Conservation (phyloP, 495 filamentous ascomycete genomes). For the Aspergillus wentii region DNA sequence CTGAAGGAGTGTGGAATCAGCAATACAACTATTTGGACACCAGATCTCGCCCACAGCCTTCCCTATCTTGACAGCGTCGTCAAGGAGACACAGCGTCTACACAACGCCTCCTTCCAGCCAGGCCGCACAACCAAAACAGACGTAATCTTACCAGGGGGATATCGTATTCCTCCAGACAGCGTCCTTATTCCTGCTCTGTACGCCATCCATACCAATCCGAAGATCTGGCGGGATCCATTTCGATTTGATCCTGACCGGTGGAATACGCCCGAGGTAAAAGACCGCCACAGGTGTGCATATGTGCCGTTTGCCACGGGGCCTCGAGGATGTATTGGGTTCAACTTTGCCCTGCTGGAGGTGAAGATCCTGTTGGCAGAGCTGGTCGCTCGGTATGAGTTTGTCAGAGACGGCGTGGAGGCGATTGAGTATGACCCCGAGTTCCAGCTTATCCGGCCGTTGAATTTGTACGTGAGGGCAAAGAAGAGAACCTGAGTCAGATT, state of each 20-base stretch:
- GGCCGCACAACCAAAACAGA: conserved; percentile 47
- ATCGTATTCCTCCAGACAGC: conserved; percentile 36
- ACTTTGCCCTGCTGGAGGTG: conserved; percentile 52
- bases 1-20: conserved; percentile 39
- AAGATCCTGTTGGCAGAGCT: conserved; percentile 47
- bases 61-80: conserved; percentile 48
- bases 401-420: conserved; percentile 28
- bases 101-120: conserved; percentile 54
- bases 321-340: conserved; percentile 52
- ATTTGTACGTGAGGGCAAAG: conserved; percentile 47
- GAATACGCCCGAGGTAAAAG: conserved; percentile 42
- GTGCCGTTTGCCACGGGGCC: conserved; percentile 48
- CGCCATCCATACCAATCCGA: conserved; percentile 48
- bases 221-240: conserved; percentile 43
- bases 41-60: conserved; percentile 38
- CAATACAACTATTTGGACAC: conserved; percentile 20
- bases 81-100: conserved; percentile 52
- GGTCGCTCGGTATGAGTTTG: conserved; percentile 49
- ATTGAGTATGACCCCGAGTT: conserved; percentile 55
- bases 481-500: conserved; percentile 2
- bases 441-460: conserved; percentile 46
- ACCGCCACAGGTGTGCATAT: conserved; percentile 37
- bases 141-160: conserved; percentile 51
- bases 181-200: conserved; percentile 44
- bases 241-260: conserved; percentile 53